Evolutionary conservation across 2,329 filamentous ascomycete species (phyloP).

Genomic region (Trichoderma lentiforme): DNA sequence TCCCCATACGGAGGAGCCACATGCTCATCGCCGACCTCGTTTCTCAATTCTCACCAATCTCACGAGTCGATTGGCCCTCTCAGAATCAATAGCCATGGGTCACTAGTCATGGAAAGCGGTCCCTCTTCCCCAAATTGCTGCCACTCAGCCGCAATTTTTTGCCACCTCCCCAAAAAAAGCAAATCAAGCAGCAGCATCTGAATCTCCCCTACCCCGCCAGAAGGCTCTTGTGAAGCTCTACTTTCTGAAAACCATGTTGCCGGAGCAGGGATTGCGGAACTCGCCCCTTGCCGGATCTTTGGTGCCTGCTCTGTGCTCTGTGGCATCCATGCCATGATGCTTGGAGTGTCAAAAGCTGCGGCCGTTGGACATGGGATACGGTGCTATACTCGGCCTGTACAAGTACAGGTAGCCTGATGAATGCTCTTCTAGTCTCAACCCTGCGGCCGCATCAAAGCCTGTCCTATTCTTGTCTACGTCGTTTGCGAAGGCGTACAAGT

Average conservation of each 20-base stretch:
- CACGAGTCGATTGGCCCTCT: not conserved
- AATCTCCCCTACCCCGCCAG: not conserved
- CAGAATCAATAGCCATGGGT: not conserved
- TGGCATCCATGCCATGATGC: not conserved
- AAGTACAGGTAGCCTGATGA: not conserved
- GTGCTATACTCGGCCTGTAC: not conserved
- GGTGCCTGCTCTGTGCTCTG: not conserved
- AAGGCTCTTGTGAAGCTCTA: not conserved
- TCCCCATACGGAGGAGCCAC: not conserved
- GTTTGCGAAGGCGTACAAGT: not conserved
- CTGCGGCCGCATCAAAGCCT: slow-evolving; percentile 3
- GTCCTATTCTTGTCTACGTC: not conserved
- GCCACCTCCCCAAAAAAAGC: not conserved
- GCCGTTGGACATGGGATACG: not conserved
- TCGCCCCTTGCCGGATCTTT: not conserved
- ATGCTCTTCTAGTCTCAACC: not conserved
- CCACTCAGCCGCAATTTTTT: not conserved
- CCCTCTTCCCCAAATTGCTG: not conserved
- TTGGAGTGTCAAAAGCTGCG: not conserved
- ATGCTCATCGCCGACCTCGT: not conserved
- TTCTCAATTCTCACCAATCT: not conserved
- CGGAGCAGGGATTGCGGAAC: not conserved
- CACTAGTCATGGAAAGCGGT: not conserved
- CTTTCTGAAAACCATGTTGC: not conserved
- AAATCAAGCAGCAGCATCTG: not conserved